Percentiles rank a stretch among this genome's conserved stretches.
Conservation (phyloP, 495 filamentous ascomycete genomes). For the Lasiosphaeria hispida region DNA sequence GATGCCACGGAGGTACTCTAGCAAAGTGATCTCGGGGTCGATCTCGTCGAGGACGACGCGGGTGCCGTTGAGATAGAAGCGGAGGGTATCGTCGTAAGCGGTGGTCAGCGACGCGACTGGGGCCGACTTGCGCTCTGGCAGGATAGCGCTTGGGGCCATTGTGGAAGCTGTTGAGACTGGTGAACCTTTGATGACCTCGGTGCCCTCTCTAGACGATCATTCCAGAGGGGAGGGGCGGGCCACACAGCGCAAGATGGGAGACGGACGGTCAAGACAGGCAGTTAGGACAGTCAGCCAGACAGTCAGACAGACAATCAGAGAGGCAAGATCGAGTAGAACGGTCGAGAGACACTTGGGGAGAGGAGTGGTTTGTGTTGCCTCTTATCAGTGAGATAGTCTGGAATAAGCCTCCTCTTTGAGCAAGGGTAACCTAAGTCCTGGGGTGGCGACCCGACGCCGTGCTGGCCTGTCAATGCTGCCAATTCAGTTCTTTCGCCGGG, state of each 20-base stretch:
- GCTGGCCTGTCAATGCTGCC: not conserved
- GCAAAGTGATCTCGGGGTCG: slow-evolving; percentile 87
- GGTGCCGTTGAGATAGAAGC: slow-evolving; percentile 96
- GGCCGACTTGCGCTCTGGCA: slow-evolving; percentile 36
- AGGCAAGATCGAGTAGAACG: too few species aligned
- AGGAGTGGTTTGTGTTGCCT: too few species aligned
- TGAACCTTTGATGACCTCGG: not conserved
- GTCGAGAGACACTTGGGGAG: too few species aligned
- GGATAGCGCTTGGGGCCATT: slow-evolving; percentile 50
- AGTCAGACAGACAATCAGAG: too few species aligned
- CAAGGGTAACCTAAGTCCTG: not conserved
- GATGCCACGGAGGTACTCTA: slow-evolving; percentile 88
- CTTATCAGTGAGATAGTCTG: too few species aligned
- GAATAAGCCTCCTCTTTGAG: too few species aligned
- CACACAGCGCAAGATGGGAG: not conserved
- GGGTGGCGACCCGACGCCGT: not conserved
- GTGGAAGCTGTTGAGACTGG: not conserved
- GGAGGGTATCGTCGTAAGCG: slow-evolving; percentile 53
- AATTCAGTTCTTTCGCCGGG: not conserved
- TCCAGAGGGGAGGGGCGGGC: too few species aligned
- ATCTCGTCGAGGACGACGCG: slow-evolving; percentile 76
- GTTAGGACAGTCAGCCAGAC: too few species aligned
- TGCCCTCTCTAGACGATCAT: not conserved
- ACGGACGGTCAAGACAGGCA: too few species aligned
- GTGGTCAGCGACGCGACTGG: slow-evolving; percentile 34